phyloP scores from a whole-genome alignment of 75 land plant genomes.

The Pseudotsuga menziesii region DNA sequence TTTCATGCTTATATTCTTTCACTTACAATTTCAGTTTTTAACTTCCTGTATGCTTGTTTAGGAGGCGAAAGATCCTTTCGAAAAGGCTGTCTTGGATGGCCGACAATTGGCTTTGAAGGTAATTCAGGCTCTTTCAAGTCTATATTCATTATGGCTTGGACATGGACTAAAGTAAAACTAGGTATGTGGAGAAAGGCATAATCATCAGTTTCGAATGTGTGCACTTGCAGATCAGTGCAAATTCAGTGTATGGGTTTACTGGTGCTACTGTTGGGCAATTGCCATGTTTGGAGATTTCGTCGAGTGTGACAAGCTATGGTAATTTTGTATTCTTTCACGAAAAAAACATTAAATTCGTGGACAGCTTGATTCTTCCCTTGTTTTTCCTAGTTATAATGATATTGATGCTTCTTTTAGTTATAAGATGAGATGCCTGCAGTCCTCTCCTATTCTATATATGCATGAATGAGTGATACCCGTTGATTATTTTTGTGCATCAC shows the following conservation, averaged over 20 bases:
- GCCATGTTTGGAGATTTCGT: slow-evolving; percentile 97
- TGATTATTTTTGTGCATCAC: background rate
- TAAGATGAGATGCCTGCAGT: background rate
- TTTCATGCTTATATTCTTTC: too few species aligned
- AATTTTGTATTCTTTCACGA: slow-evolving; percentile 1
- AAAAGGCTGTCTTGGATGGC: slow-evolving; percentile 95
- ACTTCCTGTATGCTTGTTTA: slow-evolving; percentile 15
- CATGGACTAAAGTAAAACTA: slow-evolving; percentile 5
- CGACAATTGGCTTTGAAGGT: slow-evolving; percentile 98
- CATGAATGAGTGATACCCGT: background rate
- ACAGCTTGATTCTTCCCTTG: background rate
- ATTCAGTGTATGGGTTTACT: slow-evolving; percentile 99
- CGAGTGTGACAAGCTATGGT: slow-evolving; percentile 99
- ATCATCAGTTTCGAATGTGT: background rate
- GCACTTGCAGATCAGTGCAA: slow-evolving; percentile 85
- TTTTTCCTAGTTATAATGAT: background rate
- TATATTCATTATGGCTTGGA: background rate
- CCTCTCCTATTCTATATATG: background rate
- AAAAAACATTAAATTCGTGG: background rate
- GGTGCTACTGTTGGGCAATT: slow-evolving; percentile 95
- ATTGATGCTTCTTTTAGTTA: background rate
- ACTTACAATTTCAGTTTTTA: background rate
- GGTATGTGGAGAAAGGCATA: background rate
- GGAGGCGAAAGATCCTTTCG: slow-evolving; percentile 98
- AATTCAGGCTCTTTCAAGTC: slow-evolving; percentile 3